Base-by-base conservation (phyloP, 306 rosid species). In the Pachyrhizus erosus region DNA sequence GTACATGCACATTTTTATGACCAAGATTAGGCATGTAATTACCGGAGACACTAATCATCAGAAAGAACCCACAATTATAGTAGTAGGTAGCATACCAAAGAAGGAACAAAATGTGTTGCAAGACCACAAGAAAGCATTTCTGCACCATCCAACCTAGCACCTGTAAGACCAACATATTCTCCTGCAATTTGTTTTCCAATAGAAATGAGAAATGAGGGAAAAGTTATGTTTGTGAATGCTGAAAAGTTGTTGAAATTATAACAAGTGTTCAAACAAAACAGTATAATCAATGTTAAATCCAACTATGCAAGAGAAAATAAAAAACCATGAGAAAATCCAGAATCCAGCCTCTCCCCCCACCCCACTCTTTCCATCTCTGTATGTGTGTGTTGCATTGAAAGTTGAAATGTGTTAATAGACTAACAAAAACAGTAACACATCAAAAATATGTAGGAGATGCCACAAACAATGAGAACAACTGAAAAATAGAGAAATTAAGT, bases 81-180 rank as follows among this genome's bases (percentile, higher is more conserved):
- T 10, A 61, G 72, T n/a, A 83, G 75, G 87, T 42, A 81, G 78
- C 79, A 58, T 91, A 93, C 99, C 69, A 68, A 61, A 69, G 98
- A 92, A 69, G 89, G 86, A 42, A 96, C 97, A 89, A 89, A 92
- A 90, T 96, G 99, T 65, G 99, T 93, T 57, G 98, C 98, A 89
- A 96, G 99, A 79, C 96, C 96, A 80, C 97, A 93, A 3, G 88
- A 90, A 88, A 96, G 91, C 99, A 96, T 91, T 91, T 96, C 98
- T 71, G 98, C 96, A 84, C 93, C 98, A 91, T 93, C 93, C 93
- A 96, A 86, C 87, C 98, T 89, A 52, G 97, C 82, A 76, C 98
- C 96, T 1, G 94, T 91, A 74, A 96, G 96, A 85, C 98, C 98
- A 83, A 85, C 93, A 87, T 93, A 93, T 84, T 96, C 99, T 65